Conservation (phyloP, 805 yeast species). For the Pichia exigua region DNA sequence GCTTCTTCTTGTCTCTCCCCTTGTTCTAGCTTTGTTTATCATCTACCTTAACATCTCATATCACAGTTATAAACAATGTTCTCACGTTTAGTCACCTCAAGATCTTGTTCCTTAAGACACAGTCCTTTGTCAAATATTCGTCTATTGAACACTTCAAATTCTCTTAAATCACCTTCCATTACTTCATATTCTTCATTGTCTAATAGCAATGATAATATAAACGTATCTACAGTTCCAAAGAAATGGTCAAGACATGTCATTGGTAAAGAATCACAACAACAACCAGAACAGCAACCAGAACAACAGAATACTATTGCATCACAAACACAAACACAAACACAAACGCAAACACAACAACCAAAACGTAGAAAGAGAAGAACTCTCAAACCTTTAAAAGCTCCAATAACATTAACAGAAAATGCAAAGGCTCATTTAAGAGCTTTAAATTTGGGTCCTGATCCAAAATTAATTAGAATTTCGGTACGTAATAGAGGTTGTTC, state of each 20-base stretch:
- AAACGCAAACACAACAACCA: slow-evolving; percentile 1
- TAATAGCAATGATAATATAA: neutral
- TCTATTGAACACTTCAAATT: neutral
- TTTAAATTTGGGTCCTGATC: slow-evolving; percentile 72
- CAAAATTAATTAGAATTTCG: slow-evolving; percentile 84
- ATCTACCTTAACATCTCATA: neutral
- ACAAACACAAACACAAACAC: slow-evolving; percentile 2
- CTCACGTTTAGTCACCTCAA: neutral
- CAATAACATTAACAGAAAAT: slow-evolving; percentile 67
- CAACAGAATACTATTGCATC: neutral
- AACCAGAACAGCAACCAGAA: neutral
- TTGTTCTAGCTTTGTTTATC: no score
- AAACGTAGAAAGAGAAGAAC: slow-evolving; percentile 42
- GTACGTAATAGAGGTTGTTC: slow-evolving; percentile 97
- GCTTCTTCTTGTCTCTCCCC: neutral
- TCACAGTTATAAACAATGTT: neutral
- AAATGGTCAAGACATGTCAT: slow-evolving; percentile 28
- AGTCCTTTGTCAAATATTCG: neutral
- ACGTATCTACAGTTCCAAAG: slow-evolving; percentile 5
- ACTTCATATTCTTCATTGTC: slow-evolving; percentile 4
- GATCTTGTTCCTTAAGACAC: neutral
- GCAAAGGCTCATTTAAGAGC: slow-evolving; percentile 68
- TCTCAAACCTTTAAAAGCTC: slow-evolving; percentile 82
- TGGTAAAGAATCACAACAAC: slow-evolving; percentile 9
- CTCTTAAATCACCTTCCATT: neutral